Conservation (phyloP, 495 filamentous ascomycete genomes). For the Echria macrotheca region DNA sequence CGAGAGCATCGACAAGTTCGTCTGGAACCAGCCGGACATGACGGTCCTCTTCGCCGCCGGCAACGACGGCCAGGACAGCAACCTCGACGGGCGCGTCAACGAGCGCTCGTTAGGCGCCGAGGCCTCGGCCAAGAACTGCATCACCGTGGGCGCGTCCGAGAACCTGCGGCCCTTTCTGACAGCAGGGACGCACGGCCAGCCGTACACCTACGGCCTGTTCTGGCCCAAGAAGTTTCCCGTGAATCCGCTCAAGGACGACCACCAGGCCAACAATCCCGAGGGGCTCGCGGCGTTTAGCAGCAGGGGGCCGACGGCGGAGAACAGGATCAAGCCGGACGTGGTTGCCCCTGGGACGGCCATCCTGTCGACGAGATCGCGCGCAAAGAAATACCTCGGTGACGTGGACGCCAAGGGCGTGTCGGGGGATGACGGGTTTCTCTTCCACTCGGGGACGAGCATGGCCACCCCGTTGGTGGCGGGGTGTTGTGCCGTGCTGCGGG, state of each 20-base stretch:
- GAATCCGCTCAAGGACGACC: neutral
- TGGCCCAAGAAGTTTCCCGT: neutral
- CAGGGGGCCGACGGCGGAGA: slow-evolving; percentile 4
- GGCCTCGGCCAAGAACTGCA: slow-evolving; percentile 11
- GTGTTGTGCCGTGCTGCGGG: slow-evolving; percentile 2
- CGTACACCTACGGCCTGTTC: neutral
- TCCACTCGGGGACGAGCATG: slow-evolving; percentile 3
- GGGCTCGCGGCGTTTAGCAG: slow-evolving; percentile 1
- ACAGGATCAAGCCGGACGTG: slow-evolving; percentile 9
- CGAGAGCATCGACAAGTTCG: neutral
- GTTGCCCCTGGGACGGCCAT: slow-evolving; percentile 7
- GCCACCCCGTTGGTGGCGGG: slow-evolving; percentile 8
- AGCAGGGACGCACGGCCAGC: no score
- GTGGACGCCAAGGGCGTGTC: neutral
- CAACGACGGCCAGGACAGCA: slow-evolving; percentile 8
- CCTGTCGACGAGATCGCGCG: neutral
- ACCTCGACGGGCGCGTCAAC: neutral
- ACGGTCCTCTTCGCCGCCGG: slow-evolving; percentile 6
- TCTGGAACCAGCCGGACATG: neutral
- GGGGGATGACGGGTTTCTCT: neutral
- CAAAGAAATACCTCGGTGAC: neutral
- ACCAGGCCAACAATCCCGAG: neutral
- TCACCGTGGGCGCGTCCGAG: slow-evolving; percentile 8
- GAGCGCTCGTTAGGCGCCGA: neutral
- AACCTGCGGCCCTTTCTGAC: neutral